Base-by-base conservation (phyloP, 768 basidiomycete species). In the Tulasnella sp. region DNA sequence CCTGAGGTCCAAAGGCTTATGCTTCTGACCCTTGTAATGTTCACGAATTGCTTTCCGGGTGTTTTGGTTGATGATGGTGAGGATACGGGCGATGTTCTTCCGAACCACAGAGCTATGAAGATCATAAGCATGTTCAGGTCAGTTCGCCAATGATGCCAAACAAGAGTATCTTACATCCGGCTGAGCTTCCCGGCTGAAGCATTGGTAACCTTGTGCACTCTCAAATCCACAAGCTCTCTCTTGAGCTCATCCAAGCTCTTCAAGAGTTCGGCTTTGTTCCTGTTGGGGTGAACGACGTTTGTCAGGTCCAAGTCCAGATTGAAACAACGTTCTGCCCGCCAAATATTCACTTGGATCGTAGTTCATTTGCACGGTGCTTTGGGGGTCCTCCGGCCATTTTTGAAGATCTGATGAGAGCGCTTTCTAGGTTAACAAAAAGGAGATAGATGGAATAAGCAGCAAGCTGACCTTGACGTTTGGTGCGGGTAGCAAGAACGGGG, bases 61-160 rank as follows among this genome's bases (percentile, higher is more conserved):
- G 84, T 99, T 99, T 81, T 94, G 91, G 90, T 97, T 98, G 86
- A 91, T 96, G 78, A 98, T 95, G 59, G 97, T 99, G 83, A 98
- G 82, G 76, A 98, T 95, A 71, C 97, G 94, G 75, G 97, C 97
- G 80, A 99, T 93, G 76, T 94, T 95, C 85, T 98, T 98, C 86
- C 97, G 95, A 82, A 98, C 94, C 76, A 91, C 86, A 82, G 90
- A 88, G 83, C 97, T 99, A 76, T 19, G 67, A 70, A 34, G 16
- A 62, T 35, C n/a, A 66, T 41, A 67, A 74, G 44, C 35, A 69
- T 16, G 26, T 39, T 19, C 9, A 35, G 59, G n/a, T 65, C 19
- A 73, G 69, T 65, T 64, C 19, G 71, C 35, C 16, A 39, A 22
- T 16, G 9, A 19, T 19, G 62, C 12, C 16, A 14, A 40, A 34